Evolutionary conservation across 805 yeast species (phyloP).

Genomic region (Teunomyces tritomae): DNA sequence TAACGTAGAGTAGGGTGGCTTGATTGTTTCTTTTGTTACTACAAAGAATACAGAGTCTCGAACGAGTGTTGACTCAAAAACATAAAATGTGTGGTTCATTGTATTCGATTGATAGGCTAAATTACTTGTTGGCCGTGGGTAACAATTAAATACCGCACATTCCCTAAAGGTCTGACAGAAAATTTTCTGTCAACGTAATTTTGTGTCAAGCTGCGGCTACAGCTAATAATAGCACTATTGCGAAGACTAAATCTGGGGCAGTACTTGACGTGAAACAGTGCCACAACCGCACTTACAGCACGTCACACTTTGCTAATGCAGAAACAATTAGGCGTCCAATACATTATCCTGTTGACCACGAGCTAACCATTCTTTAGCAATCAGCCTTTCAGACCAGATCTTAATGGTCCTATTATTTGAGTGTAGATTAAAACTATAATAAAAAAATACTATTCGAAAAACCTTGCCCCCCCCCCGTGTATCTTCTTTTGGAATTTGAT

Average conservation of each 20-base stretch:
- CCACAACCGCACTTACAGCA: no score
- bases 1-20: no score
- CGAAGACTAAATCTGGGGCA: background rate
- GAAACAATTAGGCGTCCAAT: no score
- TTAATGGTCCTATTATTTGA: background rate
- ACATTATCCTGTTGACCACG: no score
- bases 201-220: background rate
- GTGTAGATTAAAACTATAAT: background rate
- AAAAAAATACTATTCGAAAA: no score
- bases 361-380: background rate
- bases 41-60: no score
- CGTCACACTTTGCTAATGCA: no score
- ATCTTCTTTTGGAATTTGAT: no score
- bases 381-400: background rate
- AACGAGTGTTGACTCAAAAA: no score
- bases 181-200: background rate
- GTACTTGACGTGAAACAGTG: background rate
- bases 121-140: background rate
- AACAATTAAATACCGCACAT: background rate
- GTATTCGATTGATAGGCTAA: no score
- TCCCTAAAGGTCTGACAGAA: background rate
- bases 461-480: background rate
- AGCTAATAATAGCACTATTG: background rate
- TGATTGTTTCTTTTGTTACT: no score
- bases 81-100: no score